Conservation (phyloP, 768 basidiomycete genomes). For the Auricularia sp. region DNA sequence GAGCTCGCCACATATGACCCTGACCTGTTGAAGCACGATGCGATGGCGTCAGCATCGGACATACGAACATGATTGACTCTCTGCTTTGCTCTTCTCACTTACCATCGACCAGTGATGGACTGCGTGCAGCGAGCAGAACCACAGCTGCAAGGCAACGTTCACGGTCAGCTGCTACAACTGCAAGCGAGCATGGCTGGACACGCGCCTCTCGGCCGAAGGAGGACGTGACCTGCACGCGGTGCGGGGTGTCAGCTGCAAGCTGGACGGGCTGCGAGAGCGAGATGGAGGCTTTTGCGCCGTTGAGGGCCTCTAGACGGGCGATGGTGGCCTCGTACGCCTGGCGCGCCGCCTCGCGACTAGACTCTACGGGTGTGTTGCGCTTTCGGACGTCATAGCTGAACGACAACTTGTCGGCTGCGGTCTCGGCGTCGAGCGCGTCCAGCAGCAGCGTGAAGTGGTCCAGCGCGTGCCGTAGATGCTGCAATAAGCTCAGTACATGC, state of each 20-base stretch:
- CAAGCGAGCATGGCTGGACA: neutral
- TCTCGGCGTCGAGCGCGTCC: constrained; percentile 19
- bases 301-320: constrained; percentile 37
- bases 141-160: constrained; percentile 38
- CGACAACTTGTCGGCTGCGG: constrained; percentile 15
- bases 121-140: constrained; percentile 80
- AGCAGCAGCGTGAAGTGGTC: constrained; percentile 71
- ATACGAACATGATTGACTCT: neutral
- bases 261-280: constrained; percentile 54
- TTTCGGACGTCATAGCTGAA: constrained; percentile 68
- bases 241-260: constrained; percentile 73
- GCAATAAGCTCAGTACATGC: constrained; percentile 19
- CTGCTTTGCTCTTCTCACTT: constrained; percentile 13
- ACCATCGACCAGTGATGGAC: constrained; percentile 92
- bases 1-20: neutral
- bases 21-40: neutral
- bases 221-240: constrained; percentile 63
- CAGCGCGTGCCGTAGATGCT: constrained; percentile 76
- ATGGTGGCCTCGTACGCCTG: constrained; percentile 48
- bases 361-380: constrained; percentile 81
- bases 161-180: constrained; percentile 6
- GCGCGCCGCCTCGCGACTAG: constrained; percentile 47
- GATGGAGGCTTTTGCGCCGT: constrained; percentile 14
- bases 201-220: constrained; percentile 74
- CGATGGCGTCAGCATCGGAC: neutral